Evolutionary conservation across 176 grass and related monocot species (phyloP).

Genomic region (barley (Hordeum vulgare)): MorexV3_pseudomolecules_assembly NC_058523.1:339503847-339504346

Average conservation of each 20-base stretch:
- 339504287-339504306: no score
- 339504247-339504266: constrained; percentile 43
- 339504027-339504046: constrained; percentile 39
- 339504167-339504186: constrained; percentile 87
- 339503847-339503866: constrained; percentile 73
- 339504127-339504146: constrained; percentile 90
- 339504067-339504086: constrained; percentile 93
- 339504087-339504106: constrained; percentile 95
- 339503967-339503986: background rate
- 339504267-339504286: no score
- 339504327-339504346: no score
- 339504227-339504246: background rate
- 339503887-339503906: constrained; percentile 90
- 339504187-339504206: constrained; percentile 44
- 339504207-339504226: background rate
- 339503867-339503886: constrained; percentile 90
- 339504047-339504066: constrained; percentile 94
- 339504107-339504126: constrained; percentile 99
- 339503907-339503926: constrained; percentile 90
- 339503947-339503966: background rate
- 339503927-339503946: constrained; percentile 98
- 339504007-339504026: background rate
- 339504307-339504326: no score
- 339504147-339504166: constrained; percentile 89
- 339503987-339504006: background rate